A percentile compares a stretch with the other conserved stretches of the same genome.
These are phyloP conservation scores for Flaveria sonorensis DNA, from an alignment of 129 eudicot species.

Conservation along the genomic window DNA sequence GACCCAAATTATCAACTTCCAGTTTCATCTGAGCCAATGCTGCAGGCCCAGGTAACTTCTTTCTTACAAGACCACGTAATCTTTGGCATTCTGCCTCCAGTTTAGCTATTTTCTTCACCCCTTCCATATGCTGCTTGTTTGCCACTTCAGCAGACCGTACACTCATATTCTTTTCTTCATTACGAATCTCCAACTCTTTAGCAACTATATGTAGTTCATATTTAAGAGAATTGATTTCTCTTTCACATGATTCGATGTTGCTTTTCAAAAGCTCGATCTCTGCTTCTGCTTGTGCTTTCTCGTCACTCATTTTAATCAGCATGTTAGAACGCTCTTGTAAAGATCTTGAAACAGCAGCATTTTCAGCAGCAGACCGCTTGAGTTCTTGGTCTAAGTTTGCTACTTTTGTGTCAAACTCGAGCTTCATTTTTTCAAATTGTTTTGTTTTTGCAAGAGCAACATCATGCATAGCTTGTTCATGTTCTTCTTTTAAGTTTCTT, in stretches of 20 bases:
- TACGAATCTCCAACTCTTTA: slow-evolving; percentile 89
- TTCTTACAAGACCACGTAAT: slow-evolving; percentile 86
- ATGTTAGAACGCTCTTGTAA: slow-evolving; percentile 88
- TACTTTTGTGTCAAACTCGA: slow-evolving; percentile 64
- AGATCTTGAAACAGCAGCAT: slow-evolving; percentile 81
- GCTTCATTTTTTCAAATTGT: slow-evolving; percentile 74
- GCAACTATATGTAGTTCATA: slow-evolving; percentile 87
- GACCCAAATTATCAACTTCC: slow-evolving; percentile 85
- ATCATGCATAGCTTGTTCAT: slow-evolving; percentile 69
- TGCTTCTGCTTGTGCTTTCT: slow-evolving; percentile 88
- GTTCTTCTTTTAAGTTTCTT: slow-evolving; percentile 88
- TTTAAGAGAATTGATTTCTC: slow-evolving; percentile 79
- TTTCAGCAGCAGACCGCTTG: slow-evolving; percentile 72
- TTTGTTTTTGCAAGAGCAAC: slow-evolving; percentile 57
- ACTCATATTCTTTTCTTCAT: slow-evolving; percentile 92
- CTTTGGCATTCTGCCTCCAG: slow-evolving; percentile 98
- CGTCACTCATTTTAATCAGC: slow-evolving; percentile 77
- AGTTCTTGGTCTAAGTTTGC: slow-evolving; percentile 75
- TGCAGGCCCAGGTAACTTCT: slow-evolving; percentile 98
- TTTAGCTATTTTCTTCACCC: slow-evolving; percentile 86
- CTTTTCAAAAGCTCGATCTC: slow-evolving; percentile 69
- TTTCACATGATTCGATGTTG: slow-evolving; percentile 81
- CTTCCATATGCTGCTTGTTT: slow-evolving; percentile 88
- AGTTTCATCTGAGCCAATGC: slow-evolving; percentile 98
- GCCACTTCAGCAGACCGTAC: slow-evolving; percentile 91